These are phyloP conservation scores for Helianthus tuberosus DNA, from an alignment of 129 eudicot species.

Conservation along the genomic window DNA sequence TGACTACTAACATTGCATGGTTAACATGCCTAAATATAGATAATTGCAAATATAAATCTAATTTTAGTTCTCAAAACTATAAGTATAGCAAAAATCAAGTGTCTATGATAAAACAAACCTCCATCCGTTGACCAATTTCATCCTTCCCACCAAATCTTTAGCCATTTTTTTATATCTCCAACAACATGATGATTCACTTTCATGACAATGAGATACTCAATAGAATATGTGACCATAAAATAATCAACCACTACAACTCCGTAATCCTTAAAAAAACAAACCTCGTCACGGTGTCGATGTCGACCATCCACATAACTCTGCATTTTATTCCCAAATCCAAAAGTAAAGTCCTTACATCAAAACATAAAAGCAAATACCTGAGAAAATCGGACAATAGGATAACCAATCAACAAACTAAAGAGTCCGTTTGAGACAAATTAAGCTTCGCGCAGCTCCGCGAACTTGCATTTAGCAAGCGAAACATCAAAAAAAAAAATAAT, in stretches of 20 bases:
- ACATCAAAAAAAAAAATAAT: too few species aligned
- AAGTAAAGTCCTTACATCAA: too few species aligned
- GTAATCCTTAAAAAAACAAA: background rate
- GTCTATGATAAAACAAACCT: conserved; percentile 46
- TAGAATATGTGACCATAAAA: background rate
- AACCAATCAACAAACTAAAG: too few species aligned
- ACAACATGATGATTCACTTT: conserved; percentile 86
- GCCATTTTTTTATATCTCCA: conserved; percentile 60
- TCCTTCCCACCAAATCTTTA: conserved; percentile 87
- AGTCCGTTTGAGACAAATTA: too few species aligned
- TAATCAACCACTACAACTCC: too few species aligned
- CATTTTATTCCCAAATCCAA: too few species aligned
- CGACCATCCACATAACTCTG: conserved; percentile 71
- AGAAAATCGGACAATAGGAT: too few species aligned
- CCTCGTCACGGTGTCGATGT: conserved; percentile 93
- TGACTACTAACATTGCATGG: too few species aligned
- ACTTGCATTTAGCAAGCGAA: too few species aligned
- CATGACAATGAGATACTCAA: conserved; percentile 9
- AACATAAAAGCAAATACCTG: too few species aligned
- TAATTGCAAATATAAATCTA: background rate
- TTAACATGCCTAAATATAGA: background rate
- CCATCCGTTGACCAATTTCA: conserved; percentile 93
- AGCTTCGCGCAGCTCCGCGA: too few species aligned
- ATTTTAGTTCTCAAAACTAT: background rate
- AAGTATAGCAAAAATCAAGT: background rate